Evolutionary conservation across 441 rosid species (phyloP), one percentile per base, ranked within the genome.

Genomic region (Melastoma candidum): DNA sequence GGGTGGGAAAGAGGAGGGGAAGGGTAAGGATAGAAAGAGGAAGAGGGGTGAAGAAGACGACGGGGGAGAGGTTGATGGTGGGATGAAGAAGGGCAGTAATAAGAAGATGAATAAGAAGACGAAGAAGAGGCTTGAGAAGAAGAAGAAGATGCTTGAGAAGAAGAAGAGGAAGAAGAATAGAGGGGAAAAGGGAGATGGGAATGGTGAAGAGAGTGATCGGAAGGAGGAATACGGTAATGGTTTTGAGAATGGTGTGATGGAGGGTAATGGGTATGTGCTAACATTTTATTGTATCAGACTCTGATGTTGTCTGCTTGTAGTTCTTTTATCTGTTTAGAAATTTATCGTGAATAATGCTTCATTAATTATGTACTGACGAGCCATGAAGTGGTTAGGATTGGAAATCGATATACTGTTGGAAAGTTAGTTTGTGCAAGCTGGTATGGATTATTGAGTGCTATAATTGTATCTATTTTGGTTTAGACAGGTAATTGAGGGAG

Each of bases 1-100:
- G 48, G 59, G 6, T 17, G 46, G 12, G 62, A 46, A 55, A 39
- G 48, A 45, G 39, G 59, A 56, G 46, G 60, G 49, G 56, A 56
- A 60, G 44, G 68, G 71, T 64, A 71, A 71, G 68, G 79, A 77
- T 69, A 79, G 76, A 54, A 72, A 60, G 12, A 27, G 48, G 56
- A 64, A 45, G 58, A 45, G 44, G 62, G 36, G 47, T 53, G 56
- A 25, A 63, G 56, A 57, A 43, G 54, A 26, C 51, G 71, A 49
- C 44, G 57, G 6, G 46, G 57, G 46, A 17, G 65, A 32, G 45
- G 66, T 57, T 17, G 69, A 47, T 44, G 63, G 52, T 63, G 68
- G 48, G 9, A 63, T 32, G 0, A 60, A 47, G 64, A 57, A 56
- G 61, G 57, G 64, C 53, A 62, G 53, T 10, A 51, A 58, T 22